A percentile compares a stretch with the other conserved stretches of the same genome.
phyloP scores from a whole-genome alignment of 441 rosid species.

The Gossypium trilobum region DNA sequence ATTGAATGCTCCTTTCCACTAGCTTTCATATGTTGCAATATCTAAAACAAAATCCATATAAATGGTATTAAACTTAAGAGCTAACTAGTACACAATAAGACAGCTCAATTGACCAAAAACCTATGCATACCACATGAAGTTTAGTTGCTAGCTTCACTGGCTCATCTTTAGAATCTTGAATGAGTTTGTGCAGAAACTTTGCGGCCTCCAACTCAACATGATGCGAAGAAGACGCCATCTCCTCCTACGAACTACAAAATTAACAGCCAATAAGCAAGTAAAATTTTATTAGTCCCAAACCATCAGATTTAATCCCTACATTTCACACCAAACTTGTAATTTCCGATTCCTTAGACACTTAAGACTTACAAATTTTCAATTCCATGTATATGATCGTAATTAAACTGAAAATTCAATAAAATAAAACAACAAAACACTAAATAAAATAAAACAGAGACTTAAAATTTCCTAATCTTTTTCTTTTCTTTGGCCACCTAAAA shows the following conservation, averaged over 20 bases:
- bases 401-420: background rate
- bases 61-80: conserved; percentile 12
- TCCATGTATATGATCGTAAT: background rate
- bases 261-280: background rate
- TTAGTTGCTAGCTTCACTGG: conserved; percentile 87
- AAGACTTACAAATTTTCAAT: background rate
- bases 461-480: background rate
- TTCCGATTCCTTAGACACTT: background rate
- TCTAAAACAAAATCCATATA: conserved; percentile 35
- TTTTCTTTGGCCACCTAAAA: background rate
- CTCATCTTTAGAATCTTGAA: conserved; percentile 95
- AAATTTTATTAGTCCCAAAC: background rate
- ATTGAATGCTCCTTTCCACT: conserved; percentile 97
- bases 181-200: conserved; percentile 92
- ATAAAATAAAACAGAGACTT: background rate
- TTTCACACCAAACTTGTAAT: conserved; percentile 1
- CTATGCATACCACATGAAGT: conserved; percentile 66
- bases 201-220: conserved; percentile 99
- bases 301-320: background rate
- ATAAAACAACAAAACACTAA: background rate
- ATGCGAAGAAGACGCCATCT: conserved; percentile 65
- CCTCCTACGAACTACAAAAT: conserved; percentile 30
- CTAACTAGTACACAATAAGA: conserved; percentile 10
- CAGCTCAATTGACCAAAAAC: conserved; percentile 12
- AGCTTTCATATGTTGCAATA: conserved; percentile 91